Percentiles rank a stretch among this genome's conserved stretches.
phyloP scores from a whole-genome alignment of 2,329 filamentous ascomycete genomes.

The Apiospora sp. region DNA sequence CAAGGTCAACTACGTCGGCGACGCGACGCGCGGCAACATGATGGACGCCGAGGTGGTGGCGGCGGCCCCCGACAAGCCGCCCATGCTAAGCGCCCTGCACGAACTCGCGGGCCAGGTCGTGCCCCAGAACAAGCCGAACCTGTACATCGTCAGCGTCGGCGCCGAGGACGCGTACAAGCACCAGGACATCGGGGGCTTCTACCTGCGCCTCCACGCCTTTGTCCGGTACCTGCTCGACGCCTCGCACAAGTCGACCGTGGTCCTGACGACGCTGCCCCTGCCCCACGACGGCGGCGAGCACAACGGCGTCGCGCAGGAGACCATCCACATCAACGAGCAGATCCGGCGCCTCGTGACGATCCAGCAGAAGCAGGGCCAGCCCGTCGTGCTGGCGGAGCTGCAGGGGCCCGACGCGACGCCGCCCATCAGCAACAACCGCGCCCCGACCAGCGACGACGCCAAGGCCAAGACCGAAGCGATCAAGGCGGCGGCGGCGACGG shows the following conservation, averaged over 20 bases:
- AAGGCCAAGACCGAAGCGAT: background rate
- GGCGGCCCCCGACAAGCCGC: conserved; percentile 39
- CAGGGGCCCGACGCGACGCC: conserved; percentile 40
- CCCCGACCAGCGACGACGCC: background rate
- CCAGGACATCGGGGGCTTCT: conserved; percentile 44
- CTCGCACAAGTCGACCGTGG: conserved; percentile 42
- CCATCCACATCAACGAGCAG: conserved; percentile 42
- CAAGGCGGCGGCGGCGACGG: background rate
- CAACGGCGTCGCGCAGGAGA: conserved; percentile 42
- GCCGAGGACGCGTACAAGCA: conserved; percentile 47
- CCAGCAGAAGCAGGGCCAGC: conserved; percentile 40
- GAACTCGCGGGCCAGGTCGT: conserved; percentile 41
- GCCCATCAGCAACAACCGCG: conserved; percentile 35
- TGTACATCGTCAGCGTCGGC: conserved; percentile 46
- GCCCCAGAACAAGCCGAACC: conserved; percentile 41
- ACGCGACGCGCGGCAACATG: conserved; percentile 44
- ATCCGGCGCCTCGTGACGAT: conserved; percentile 42
- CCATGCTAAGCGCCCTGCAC: conserved; percentile 39
- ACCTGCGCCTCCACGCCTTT: conserved; percentile 41
- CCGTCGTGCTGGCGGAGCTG: conserved; percentile 44
- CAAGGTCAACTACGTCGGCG: conserved; percentile 46
- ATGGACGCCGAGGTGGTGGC: conserved; percentile 45
- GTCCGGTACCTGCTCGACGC: conserved; percentile 42
- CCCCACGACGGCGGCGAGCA: conserved; percentile 42
- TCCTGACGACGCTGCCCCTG: conserved; percentile 40